These are phyloP conservation scores for Fusarium siculi DNA, from an alignment of 2,329 filamentous ascomycete genomes.

Conservation along the genomic window DNA sequence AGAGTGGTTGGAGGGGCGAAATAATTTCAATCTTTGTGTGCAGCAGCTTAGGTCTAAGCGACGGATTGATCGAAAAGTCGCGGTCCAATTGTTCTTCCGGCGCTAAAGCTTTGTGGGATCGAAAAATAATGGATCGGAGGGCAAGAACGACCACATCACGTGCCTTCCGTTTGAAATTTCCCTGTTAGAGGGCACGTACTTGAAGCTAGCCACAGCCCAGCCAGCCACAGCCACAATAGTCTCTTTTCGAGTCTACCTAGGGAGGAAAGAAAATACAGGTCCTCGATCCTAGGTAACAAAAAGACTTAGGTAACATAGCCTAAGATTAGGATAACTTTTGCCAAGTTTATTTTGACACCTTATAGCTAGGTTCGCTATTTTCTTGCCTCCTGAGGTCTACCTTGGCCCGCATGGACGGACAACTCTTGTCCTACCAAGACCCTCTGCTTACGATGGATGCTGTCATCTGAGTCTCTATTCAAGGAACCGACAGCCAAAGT, in stretches of 20 bases:
- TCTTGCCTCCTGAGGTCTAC: too few relatives aligned
- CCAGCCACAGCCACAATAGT: constrained; percentile 8
- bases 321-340: too few relatives aligned
- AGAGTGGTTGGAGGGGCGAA: constrained; percentile 54
- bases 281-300: too few relatives aligned
- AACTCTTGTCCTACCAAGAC: background rate
- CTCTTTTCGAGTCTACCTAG: background rate
- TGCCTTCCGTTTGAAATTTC: constrained; percentile 2
- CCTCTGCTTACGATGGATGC: constrained; percentile 8
- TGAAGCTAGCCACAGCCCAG: background rate
- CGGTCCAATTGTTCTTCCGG: constrained; percentile 46
- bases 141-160: constrained; percentile 34
- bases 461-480: background rate
- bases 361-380: too few relatives aligned
- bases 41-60: constrained; percentile 54
- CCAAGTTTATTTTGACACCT: too few relatives aligned
- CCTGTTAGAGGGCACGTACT: background rate
- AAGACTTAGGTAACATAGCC: too few relatives aligned
- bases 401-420: background rate
- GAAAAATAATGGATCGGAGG: constrained; percentile 24
- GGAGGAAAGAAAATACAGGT: too few relatives aligned
- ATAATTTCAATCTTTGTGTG: constrained; percentile 56
- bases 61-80: constrained; percentile 46
- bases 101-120: constrained; percentile 31
- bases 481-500: background rate